phyloP scores from a whole-genome alignment of 768 basidiomycete genomes.

The Podaxis sp. region DNA sequence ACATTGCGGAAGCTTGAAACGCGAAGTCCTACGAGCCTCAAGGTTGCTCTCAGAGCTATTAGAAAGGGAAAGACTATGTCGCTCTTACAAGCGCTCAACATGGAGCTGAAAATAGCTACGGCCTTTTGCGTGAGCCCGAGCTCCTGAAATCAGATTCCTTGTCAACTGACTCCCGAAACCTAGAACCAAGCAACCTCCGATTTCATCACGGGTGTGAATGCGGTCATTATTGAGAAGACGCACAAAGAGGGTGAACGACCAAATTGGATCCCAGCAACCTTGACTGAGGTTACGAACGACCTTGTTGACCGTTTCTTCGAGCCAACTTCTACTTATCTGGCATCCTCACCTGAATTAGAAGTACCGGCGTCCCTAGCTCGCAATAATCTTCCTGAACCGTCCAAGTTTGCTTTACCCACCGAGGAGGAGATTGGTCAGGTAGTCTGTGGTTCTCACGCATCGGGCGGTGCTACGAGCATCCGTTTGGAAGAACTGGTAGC shows the following conservation, averaged over 20 bases:
- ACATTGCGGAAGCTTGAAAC: constrained; percentile 61
- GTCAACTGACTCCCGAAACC: constrained; percentile 16
- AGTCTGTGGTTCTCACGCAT: constrained; percentile 62
- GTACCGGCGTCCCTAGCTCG: constrained; percentile 33
- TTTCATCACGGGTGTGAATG: constrained; percentile 78
- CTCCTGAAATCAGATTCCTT: constrained; percentile 14
- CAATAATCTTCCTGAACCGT: constrained; percentile 26
- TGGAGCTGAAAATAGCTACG: constrained; percentile 86
- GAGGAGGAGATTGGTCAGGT: constrained; percentile 70
- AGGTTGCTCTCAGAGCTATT: constrained; percentile 82
- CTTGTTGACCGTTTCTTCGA: constrained; percentile 71
- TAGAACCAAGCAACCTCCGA: constrained; percentile 80
- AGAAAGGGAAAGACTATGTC: constrained; percentile 63
- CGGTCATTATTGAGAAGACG: constrained; percentile 50
- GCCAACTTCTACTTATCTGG: constrained; percentile 43
- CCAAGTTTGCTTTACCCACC: constrained; percentile 64
- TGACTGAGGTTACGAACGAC: constrained; percentile 58
- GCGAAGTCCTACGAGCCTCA: constrained; percentile 90
- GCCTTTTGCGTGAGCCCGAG: constrained; percentile 78
- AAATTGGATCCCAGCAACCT: constrained; percentile 65
- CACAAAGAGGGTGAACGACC: constrained; percentile 41
- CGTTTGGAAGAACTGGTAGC: constrained; percentile 62
- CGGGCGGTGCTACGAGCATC: constrained; percentile 59
- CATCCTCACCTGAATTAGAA: constrained; percentile 42
- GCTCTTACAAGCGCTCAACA: constrained; percentile 67